Evolutionary conservation across 306 rosid species (phyloP), one percentile per base, ranked within the genome.

Genomic region (Mimosa pudica): DNA sequence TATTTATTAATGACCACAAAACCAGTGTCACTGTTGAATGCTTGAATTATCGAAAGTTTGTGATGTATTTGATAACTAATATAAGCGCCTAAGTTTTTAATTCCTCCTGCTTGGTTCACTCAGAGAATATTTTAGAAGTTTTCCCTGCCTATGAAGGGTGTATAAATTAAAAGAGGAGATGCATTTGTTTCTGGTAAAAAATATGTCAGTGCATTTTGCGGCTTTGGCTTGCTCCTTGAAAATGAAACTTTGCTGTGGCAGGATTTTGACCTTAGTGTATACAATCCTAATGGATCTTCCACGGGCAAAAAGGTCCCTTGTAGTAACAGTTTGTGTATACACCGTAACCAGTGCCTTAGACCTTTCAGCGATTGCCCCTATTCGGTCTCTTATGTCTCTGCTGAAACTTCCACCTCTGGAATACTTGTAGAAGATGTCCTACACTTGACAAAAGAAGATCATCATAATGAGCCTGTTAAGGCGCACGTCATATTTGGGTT

Each of bases 401-500:
- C 93, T 20, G 94, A 92, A 81, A 94, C 97, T 10, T 92, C 97
- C 70, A 92, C 97, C 0, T 88, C 93, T 10, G 98, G 97, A 51
- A 87, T 92, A 83, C 78, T 92, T 78, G 85, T 92, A 20, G 97
- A 94, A 81, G 98, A 94, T 80, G 89, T 94, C 80, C 88, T 94
- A 84, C 97, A 89, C 77, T 84, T 94, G 35, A 85, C 82, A 14
- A 85, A 87, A 67, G 94, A 88, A 78, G 90, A 87, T 80, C 85
- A 70, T 78, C 82, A 87, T 48, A 79, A 76, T 54, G 92, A 88
- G 42, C 81, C 75, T 79, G 89, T 92, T 65, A 92, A 89, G 85
- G 96, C 97, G 78, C 79, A 87, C 76, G 70, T 94, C 78, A 89
- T 96, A 73, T 94, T 94, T 85, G 97, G 98, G 98, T 94, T 57